phyloP scores from a whole-genome alignment of 495 filamentous ascomycete genomes.

The Penicillium fimorum region DNA sequence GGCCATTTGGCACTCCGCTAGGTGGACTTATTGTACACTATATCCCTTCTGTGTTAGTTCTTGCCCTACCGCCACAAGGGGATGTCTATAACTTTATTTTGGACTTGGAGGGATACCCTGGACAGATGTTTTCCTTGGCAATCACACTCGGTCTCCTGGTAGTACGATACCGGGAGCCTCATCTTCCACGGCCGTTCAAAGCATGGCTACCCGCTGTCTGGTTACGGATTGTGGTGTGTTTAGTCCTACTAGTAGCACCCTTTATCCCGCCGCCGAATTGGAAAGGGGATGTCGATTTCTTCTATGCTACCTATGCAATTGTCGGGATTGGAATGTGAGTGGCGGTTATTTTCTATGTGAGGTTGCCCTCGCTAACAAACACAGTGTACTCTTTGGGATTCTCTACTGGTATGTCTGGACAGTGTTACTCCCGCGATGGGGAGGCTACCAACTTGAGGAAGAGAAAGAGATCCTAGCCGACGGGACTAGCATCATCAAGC shows the following conservation, averaged over 20 bases:
- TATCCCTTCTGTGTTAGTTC: constrained; percentile 64
- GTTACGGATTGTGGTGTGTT: constrained; percentile 35
- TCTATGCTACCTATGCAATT: constrained; percentile 70
- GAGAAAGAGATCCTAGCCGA: constrained; percentile 56
- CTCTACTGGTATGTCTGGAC: constrained; percentile 75
- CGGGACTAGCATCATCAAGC: constrained; percentile 58
- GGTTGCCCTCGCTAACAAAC: constrained; percentile 7
- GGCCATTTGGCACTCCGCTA: constrained; percentile 65
- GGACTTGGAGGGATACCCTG: constrained; percentile 70
- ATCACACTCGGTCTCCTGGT: constrained; percentile 59
- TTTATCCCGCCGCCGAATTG: constrained; percentile 48
- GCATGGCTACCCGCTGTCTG: constrained; percentile 56
- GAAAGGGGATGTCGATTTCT: constrained; percentile 57
- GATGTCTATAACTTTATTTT: constrained; percentile 73
- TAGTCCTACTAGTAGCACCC: constrained; percentile 36
- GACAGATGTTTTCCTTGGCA: constrained; percentile 59
- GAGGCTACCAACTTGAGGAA: constrained; percentile 58
- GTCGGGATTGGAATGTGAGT: constrained; percentile 70
- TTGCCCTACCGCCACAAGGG: constrained; percentile 59
- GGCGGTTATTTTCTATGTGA: neutral
- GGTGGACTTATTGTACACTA: constrained; percentile 68
- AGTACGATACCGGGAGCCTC: constrained; percentile 58
- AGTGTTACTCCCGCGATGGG: constrained; percentile 56
- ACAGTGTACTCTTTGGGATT: constrained; percentile 58
- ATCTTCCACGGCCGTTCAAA: constrained; percentile 65